Base-by-base conservation (phyloP, 768 basidiomycete species). In the Gelatoporia subvermispora region DNA sequence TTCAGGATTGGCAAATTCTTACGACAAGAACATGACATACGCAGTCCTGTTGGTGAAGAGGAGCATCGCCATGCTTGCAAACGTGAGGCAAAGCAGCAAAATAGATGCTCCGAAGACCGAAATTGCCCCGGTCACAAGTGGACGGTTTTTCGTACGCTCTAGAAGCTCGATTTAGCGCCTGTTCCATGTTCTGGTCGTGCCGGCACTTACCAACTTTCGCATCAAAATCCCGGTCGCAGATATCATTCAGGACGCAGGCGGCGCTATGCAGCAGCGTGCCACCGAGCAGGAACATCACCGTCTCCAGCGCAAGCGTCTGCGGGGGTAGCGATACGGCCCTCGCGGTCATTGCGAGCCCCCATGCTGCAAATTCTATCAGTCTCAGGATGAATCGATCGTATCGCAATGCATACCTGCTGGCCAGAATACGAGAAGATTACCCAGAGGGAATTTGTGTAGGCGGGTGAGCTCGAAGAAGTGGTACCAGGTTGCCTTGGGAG, bases 91-190 rank as follows among this genome's bases (percentile, higher is more conserved):
- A 4, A 43, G 16, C 31, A 60, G 49, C 40, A 67, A 63, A 1
- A 63, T 37, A 24, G 60, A 53, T 0, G 70, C 70, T 7, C 60
- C 65, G 15, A 45, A 54, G 21, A 68, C 58, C 15, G 63, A 60
- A n/a, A 69, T 61, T 3, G 48, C 51, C 11, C 68, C 68, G 15
- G 63, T 55, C 8, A 65, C 64, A 3, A 71, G 51, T 1, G 70
- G 68, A 2, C 68, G 53, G 25, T 58, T 59, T 47, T 64, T 66
- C 28, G 65, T 66, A 10, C 69, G 61, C 41, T 68, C 69, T 71
- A 47, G 5, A 23, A 18, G 13, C 34, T 23, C 4, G 18, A 18
- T 16, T 44, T 20, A 38, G 36, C 18, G 17, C 17, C 10, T 7
- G 10, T 10, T n/a, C 10, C 31, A 28, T 10, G 24, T 21, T 23